Conservation (phyloP, 352 stramenopile genomes). For the Globisporangium polare region DNA sequence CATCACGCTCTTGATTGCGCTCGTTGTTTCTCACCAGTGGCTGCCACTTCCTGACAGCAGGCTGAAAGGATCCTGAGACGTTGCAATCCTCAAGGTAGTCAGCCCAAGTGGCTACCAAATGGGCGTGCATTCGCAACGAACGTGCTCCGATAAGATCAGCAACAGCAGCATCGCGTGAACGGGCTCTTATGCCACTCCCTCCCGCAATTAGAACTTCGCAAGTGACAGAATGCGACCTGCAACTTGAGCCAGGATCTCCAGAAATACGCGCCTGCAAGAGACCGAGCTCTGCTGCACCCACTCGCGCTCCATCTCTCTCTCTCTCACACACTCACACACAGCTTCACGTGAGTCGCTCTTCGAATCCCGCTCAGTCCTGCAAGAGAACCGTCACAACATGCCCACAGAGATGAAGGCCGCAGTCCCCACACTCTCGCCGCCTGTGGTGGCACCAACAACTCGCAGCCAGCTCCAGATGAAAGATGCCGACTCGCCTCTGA, state of each 20-base stretch:
- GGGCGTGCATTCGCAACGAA: background rate
- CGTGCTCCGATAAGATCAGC: background rate
- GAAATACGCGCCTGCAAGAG: background rate
- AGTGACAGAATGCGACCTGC: conserved; percentile 4
- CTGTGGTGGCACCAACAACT: background rate
- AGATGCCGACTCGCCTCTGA: conserved; percentile 8
- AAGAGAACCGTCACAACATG: background rate
- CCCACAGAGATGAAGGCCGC: background rate
- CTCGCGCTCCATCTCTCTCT: background rate
- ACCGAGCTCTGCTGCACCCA: background rate
- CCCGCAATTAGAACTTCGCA: background rate
- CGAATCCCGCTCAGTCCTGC: background rate
- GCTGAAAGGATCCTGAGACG: conserved; percentile 1
- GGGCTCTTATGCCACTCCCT: background rate
- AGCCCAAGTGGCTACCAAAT: background rate
- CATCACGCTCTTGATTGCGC: too few relatives aligned
- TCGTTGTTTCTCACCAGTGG: too few relatives aligned
- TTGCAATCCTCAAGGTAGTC: background rate
- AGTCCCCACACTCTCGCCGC: background rate
- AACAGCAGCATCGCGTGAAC: background rate
- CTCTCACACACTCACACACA: background rate
- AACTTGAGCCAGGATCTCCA: too few relatives aligned
- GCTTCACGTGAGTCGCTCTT: background rate
- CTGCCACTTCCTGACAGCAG: too few relatives aligned
- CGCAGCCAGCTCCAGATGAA: background rate